These are phyloP conservation scores for Cryptococcus sp. DNA, from an alignment of 1,284 basidiomycete species.

Conservation along the genomic window DNA sequence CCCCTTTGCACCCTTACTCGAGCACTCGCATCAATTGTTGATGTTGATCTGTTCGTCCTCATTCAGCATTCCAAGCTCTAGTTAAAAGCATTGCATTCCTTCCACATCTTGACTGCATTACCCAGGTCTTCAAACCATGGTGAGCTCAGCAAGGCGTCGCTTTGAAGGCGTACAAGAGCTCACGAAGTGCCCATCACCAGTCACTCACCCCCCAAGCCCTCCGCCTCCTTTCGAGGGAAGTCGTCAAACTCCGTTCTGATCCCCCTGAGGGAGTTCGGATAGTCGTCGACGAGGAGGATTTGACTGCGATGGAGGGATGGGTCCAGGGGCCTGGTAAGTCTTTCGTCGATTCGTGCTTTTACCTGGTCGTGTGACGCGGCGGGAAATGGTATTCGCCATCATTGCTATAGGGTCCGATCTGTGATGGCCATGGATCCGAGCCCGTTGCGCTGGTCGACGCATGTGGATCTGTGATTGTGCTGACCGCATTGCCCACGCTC, in stretches of 20 bases:
- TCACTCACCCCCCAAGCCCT: constrained; percentile 53
- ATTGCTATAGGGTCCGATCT: background rate
- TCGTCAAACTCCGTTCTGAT: constrained; percentile 71
- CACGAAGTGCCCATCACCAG: constrained; percentile 39
- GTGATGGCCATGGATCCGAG: background rate
- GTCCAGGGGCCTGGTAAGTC: constrained; percentile 51
- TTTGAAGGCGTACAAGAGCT: too few relatives aligned
- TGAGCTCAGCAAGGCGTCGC: too few relatives aligned
- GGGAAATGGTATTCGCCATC: background rate
- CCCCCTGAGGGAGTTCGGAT: constrained; percentile 88
- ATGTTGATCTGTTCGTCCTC: too few relatives aligned
- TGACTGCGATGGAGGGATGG: constrained; percentile 48
- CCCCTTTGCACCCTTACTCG: too few relatives aligned
- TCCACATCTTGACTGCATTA: too few relatives aligned
- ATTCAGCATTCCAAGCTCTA: too few relatives aligned
- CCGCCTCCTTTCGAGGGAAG: constrained; percentile 71
- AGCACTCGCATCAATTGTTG: too few relatives aligned
- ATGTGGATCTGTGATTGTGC: background rate
- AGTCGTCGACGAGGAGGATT: constrained; percentile 73
- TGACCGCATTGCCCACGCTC: background rate
- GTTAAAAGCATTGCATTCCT: too few relatives aligned
- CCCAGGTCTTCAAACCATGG: too few relatives aligned
- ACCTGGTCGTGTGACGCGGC: background rate
- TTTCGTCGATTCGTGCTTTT: background rate
- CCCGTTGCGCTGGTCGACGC: background rate